Evolutionary conservation across 306 rosid species (phyloP), one percentile per base, ranked within the genome.

Genomic region (Inga oerstediana): DNA sequence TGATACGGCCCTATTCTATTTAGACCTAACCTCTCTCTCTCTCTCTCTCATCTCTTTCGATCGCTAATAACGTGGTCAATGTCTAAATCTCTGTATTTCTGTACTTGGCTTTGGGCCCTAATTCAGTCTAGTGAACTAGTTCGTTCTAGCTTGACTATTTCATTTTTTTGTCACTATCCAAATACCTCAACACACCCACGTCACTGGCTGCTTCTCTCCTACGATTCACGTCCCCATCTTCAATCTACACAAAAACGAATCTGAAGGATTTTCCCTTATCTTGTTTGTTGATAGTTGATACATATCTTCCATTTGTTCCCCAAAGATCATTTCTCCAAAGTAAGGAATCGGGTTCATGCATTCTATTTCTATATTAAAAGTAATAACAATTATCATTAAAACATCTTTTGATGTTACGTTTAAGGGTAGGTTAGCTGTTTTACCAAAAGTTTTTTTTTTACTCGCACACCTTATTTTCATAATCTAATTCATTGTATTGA

Each of bases 31-130:
- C 19, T 49, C 56, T 51, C 56, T 49, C 54, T 51, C 56, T 49
- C 54, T 64, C 69, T 76, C 54, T 41, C 39, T 11, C 7, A 16
- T 12, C 58, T 66, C 72, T 59, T 44, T 43, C 43, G 68, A 62
- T 62, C 17, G 24, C 75, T 71, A 43, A 46, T 14, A 14, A 77
- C 15, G 67, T 3, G 54, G 70, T 64, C 80, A 61, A 12, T 59
- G 71, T 59, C 16, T 22, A 19, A 76, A 43, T n/a, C 10, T 58
- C 34, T 56, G 37, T 37, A 34, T 34, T 34, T 51, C 51, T 34
- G 79, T 52, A 54, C 69, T 56, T 43, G 41, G 58, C 10, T 41
- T 54, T n/a, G 16, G 16, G 80, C 80, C 72, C 72, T 77, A 59
- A 43, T 2, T 43, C 20, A 41, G 80, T 9, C 27, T 59, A 27